A percentile compares a stretch with the other conserved stretches of the same genome.
Conservation (phyloP, 768 basidiomycete species). For the Galerina sulciceps region DNA sequence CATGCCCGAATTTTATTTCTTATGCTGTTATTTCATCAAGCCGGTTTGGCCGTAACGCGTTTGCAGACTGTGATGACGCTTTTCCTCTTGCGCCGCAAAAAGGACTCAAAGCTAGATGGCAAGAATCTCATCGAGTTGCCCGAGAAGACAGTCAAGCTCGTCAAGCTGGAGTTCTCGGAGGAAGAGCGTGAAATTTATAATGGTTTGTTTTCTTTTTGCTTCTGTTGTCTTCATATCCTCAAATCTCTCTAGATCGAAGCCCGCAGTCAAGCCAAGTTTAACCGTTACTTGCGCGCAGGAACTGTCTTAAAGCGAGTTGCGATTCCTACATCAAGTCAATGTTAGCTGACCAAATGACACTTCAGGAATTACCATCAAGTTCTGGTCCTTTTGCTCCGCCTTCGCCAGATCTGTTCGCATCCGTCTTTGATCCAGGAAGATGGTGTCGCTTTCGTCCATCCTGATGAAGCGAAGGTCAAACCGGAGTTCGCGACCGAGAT, state of each 20-base stretch:
- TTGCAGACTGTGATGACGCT: constrained; percentile 60
- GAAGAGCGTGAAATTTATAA: constrained; percentile 72
- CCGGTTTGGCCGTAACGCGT: constrained; percentile 56
- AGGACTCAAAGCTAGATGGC: constrained; percentile 66
- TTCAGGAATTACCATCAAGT: constrained; percentile 63
- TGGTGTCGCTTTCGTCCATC: constrained; percentile 45
- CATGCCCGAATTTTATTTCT: constrained; percentile 1
- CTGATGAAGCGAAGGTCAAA: constrained; percentile 40
- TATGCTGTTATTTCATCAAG: constrained; percentile 26
- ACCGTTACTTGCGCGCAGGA: constrained; percentile 60
- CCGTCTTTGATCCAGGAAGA: constrained; percentile 68
- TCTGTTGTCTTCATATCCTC: neutral
- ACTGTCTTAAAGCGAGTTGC: constrained; percentile 66
- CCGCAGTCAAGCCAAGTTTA: constrained; percentile 63
- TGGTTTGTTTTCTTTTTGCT: constrained; percentile 33
- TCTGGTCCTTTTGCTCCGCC: constrained; percentile 50
- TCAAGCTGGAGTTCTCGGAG: constrained; percentile 56
- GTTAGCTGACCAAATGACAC: neutral
- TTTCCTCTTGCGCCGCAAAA: constrained; percentile 65
- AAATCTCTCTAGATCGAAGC: constrained; percentile 48
- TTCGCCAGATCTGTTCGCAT: constrained; percentile 73
- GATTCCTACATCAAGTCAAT: neutral
- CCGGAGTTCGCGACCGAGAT: constrained; percentile 44
- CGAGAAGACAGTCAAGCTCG: constrained; percentile 52
- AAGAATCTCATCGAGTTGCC: constrained; percentile 71